Conservation (phyloP, 2,329 filamentous ascomycete genomes). For the Diplodia seriata region DNA sequence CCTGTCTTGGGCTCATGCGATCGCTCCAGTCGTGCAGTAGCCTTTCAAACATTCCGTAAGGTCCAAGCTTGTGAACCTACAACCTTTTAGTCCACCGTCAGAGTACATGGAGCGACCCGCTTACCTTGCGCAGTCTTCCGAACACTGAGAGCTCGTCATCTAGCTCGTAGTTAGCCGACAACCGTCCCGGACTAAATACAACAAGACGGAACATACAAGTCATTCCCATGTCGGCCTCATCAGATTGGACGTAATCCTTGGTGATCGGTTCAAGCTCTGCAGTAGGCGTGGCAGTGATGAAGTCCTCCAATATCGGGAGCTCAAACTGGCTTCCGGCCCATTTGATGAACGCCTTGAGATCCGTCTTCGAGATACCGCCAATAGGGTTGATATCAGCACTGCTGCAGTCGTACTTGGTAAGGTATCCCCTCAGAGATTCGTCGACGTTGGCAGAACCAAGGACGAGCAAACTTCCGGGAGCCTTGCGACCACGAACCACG, state of each 20-base stretch:
- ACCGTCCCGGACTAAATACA: too few species aligned
- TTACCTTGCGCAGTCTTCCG: conserved; percentile 60
- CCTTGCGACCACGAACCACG: conserved; percentile 62
- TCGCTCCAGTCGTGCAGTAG: conserved; percentile 60
- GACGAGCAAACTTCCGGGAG: conserved; percentile 67
- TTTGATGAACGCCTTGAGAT: conserved; percentile 74
- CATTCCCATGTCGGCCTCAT: conserved; percentile 62
- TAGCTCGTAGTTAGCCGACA: not conserved
- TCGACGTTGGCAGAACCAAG: conserved; percentile 70
- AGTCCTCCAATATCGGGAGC: conserved; percentile 69
- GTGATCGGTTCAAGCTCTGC: conserved; percentile 69
- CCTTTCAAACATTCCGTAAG: conserved; percentile 62
- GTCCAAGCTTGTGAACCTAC: conserved; percentile 55
- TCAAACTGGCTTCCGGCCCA: conserved; percentile 62
- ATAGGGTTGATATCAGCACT: conserved; percentile 65
- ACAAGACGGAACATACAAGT: conserved; percentile 37
- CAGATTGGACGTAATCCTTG: conserved; percentile 64
- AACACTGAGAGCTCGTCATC: conserved; percentile 61
- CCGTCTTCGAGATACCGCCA: conserved; percentile 67
- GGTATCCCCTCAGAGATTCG: conserved; percentile 61
- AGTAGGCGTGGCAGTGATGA: conserved; percentile 61
- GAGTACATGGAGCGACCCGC: too few species aligned
- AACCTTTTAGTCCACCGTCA: conserved; percentile 34
- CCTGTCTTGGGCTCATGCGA: conserved; percentile 49
- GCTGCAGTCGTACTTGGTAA: conserved; percentile 74